Percentiles rank a stretch among this genome's conserved stretches.
phyloP scores from a whole-genome alignment of 192 early-diverging fungal species.

The Backusella liffmaniae region DNA sequence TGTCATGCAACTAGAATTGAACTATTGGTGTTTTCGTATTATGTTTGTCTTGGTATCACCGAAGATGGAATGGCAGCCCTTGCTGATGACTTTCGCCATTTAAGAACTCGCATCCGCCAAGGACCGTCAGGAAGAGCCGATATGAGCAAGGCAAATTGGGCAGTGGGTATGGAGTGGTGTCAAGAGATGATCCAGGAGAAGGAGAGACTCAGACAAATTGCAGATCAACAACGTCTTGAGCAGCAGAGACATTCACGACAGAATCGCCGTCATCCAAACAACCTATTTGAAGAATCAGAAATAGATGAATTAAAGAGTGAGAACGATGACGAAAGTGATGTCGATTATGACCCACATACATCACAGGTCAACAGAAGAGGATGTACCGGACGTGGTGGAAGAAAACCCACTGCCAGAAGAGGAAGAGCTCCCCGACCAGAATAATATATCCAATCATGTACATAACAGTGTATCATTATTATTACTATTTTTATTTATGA shows the following conservation, averaged over 20 bases:
- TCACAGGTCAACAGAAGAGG: neutral
- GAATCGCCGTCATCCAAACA: neutral
- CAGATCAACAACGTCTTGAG: neutral
- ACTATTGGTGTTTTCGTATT: neutral
- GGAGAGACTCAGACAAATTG: neutral
- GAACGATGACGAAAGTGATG: neutral
- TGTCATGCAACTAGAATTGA: neutral
- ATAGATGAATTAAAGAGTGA: neutral
- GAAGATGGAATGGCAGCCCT: neutral
- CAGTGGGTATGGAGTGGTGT: neutral
- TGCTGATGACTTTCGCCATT: neutral
- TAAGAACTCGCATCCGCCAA: neutral
- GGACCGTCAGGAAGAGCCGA: neutral
- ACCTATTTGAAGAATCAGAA: neutral
- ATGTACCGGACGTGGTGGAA: neutral
- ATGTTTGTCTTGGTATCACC: neutral
- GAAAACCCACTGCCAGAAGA: neutral
- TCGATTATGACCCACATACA: neutral
- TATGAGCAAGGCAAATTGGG: neutral
- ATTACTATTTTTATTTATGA: neutral
- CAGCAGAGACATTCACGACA: neutral
- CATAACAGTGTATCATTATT: neutral
- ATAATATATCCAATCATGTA: neutral
- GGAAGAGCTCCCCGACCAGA: neutral
- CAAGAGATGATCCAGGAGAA: neutral